Evolutionary conservation across 148 eudicot genomes (phyloP).

Genomic region (Vaccinium macrocarpon): DNA sequence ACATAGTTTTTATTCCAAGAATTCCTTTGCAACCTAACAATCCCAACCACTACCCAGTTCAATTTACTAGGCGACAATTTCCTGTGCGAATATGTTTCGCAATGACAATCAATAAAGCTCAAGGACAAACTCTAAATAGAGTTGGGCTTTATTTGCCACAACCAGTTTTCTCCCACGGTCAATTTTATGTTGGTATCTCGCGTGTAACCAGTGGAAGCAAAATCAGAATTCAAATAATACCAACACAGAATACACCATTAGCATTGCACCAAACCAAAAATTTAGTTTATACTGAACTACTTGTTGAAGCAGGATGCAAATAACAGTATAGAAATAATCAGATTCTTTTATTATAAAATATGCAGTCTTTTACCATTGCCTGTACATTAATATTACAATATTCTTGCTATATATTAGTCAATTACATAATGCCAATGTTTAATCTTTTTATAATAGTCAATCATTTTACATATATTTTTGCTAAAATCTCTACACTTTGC

Average conservation of each 20-base stretch:
- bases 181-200: background rate
- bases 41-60: background rate
- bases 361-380: no score
- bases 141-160: background rate
- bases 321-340: no score
- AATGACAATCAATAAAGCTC: background rate
- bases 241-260: no score
- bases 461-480: no score
- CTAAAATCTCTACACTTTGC: no score
- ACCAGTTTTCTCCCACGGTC: background rate
- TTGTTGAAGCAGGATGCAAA: background rate
- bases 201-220: background rate
- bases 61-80: background rate
- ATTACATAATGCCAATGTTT: no score
- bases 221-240: no score
- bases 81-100: background rate
- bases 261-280: background rate
- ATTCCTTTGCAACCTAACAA: background rate
- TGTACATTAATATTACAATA: no score
- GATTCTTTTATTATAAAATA: no score
- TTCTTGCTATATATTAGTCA: no score
- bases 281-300: background rate
- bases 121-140: background rate
- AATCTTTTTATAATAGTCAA: no score
- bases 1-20: background rate